These are phyloP conservation scores for Fusarium neocosmosporiellum DNA, from an alignment of 2,329 filamentous ascomycete species.

Conservation along the genomic window DNA sequence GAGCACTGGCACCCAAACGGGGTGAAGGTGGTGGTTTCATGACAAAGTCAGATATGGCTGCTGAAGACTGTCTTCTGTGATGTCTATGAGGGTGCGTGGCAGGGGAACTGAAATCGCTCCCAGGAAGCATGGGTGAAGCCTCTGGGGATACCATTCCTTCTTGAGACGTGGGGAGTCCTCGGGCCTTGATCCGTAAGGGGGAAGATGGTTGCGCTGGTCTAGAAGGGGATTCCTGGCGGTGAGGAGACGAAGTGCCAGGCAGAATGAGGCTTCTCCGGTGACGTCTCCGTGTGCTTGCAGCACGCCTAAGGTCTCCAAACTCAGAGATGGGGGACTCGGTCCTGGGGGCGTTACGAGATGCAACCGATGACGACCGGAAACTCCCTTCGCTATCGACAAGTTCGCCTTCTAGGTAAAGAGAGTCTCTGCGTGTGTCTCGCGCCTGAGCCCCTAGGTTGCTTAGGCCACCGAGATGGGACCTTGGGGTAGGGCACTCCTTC, in stretches of 20 bases:
- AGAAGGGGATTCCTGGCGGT: conserved; percentile 89
- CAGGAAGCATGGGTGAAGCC: conserved; percentile 86
- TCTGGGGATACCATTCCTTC: conserved; percentile 85
- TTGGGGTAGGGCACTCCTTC: conserved; percentile 88
- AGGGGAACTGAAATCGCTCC: conserved; percentile 84
- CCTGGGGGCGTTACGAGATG: conserved; percentile 74
- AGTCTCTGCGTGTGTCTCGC: conserved; percentile 77
- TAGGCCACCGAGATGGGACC: conserved; percentile 76
- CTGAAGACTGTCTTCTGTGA: conserved; percentile 91
- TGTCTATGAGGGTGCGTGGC: conserved; percentile 70
- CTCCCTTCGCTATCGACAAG: conserved; percentile 89
- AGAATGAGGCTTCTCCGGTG: conserved; percentile 90
- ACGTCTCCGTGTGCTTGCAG: conserved; percentile 82
- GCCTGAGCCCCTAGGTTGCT: conserved; percentile 66
- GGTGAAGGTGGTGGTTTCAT: conserved; percentile 84
- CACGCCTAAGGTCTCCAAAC: conserved; percentile 78
- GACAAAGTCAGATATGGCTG: conserved; percentile 77
- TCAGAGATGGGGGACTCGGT: conserved; percentile 94
- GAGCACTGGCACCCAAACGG: conserved; percentile 78
- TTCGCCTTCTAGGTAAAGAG: conserved; percentile 86
- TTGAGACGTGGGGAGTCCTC: conserved; percentile 67
- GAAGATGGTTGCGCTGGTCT: conserved; percentile 83
- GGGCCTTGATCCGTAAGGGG: conserved; percentile 88
- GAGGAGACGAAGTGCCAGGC: conserved; percentile 80
- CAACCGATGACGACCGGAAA: conserved; percentile 80